Evolutionary conservation across 495 filamentous ascomycete species (phyloP), one percentile per base, ranked within the genome.

Genomic region (Penicillium cinerascens): DNA sequence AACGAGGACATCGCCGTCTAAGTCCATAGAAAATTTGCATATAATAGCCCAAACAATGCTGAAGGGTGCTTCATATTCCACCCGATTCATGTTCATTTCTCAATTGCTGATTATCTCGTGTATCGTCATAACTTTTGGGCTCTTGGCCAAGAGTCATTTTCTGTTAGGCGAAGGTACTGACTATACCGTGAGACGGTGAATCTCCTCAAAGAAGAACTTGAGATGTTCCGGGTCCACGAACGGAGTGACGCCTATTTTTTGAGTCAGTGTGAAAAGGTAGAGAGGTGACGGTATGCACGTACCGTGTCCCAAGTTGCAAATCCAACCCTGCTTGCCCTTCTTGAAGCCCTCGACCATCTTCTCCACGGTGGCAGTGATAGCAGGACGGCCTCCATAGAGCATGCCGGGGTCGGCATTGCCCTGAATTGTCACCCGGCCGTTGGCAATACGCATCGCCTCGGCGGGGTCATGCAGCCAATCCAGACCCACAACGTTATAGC

Each of bases 401-500:
- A 93, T 82, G 23, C 93, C 93, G 0, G 93, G 95, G 63, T 98
- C 93, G 22, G 92, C 90, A 68, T 98, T 97, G 27, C 93, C 93
- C 67, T 98, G 93, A 42, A 98, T 72, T 0, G 88, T 87, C 17
- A 93, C 79, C 54, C 93, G 74, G 51, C 86, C 78, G 51, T 83
- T 80, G 51, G 92, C 89, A 58, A 89, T 78, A 56, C 78, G 83
- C 56, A 87, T 82, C 22, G 95, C 91, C 56, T 95, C 82, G 5
- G 84, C 87, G 4, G 93, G 89, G 63, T 92, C 90, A 55, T 96
- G 89, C 22, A 92, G 81, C 93, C 93, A 98, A 68, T 98, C 93
- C 49, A 98, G 76, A 21, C 95, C 88, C 44, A 98, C 86, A 26
- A 96, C 88, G 56, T 97, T 84, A 72, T 97, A 98, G 11, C 90